Conservation (phyloP, 305 asterid species). For the Solanum hybrid region DNA sequence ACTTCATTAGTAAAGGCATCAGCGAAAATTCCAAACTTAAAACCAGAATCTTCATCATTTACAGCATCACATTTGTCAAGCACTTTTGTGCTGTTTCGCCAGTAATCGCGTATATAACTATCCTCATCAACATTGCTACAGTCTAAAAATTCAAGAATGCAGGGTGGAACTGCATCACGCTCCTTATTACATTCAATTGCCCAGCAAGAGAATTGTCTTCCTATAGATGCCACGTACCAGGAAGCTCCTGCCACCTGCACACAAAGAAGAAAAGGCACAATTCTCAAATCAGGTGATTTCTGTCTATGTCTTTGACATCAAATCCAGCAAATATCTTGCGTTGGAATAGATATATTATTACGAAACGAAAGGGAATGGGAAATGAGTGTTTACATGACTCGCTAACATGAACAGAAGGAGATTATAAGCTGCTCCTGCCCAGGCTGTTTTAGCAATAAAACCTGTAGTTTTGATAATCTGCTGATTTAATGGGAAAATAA, state of each 20-base stretch:
- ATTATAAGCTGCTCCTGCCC: slow-evolving; percentile 98
- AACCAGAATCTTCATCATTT: slow-evolving; percentile 52
- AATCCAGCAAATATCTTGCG: neutral
- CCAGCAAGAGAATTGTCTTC: slow-evolving; percentile 84
- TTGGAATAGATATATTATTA: neutral
- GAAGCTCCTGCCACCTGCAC: slow-evolving; percentile 77
- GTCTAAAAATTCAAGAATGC: slow-evolving; percentile 43
- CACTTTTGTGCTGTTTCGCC: slow-evolving; percentile 55
- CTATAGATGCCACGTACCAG: slow-evolving; percentile 90
- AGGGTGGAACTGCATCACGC: slow-evolving; percentile 29
- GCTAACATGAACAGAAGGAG: slow-evolving; percentile 83
- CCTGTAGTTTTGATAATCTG: slow-evolving; percentile 80
- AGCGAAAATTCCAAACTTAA: slow-evolving; percentile 94
- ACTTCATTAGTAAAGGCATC: slow-evolving; percentile 75
- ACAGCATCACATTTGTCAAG: slow-evolving; percentile 53
- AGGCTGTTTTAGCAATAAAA: slow-evolving; percentile 84
- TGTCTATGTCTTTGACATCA: neutral
- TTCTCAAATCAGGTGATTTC: neutral
- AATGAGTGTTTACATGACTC: slow-evolving; percentile 58
- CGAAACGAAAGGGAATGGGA: neutral
- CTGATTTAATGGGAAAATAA: slow-evolving; percentile 67
- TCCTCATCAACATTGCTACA: slow-evolving; percentile 20
- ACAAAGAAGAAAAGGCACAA: neutral
- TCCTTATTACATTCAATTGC: slow-evolving; percentile 41
- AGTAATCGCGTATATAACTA: slow-evolving; percentile 26